Evolutionary conservation across 2,329 filamentous ascomycete species (phyloP).

Genomic region (Pestalotiopsis sp.): DNA sequence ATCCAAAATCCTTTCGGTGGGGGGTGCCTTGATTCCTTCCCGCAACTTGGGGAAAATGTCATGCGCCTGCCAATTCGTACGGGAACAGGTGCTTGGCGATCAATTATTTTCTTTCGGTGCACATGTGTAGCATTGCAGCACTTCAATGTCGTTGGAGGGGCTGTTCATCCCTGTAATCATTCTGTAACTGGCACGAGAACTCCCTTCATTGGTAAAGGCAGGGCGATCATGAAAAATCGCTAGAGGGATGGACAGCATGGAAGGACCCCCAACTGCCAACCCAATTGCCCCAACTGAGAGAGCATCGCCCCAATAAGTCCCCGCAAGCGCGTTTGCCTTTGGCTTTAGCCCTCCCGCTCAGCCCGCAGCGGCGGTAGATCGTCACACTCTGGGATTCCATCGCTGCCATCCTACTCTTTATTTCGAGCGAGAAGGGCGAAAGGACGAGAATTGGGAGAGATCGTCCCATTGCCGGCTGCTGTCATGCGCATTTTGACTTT

Average conservation of each 20-base stretch:
- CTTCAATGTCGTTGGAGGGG: not conserved
- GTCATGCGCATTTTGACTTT: constrained; percentile 1
- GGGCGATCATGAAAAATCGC: not conserved
- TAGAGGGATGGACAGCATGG: not conserved
- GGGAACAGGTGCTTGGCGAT: not conserved
- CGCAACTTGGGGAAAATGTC: not conserved
- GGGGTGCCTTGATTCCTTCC: not conserved
- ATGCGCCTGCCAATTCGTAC: not conserved
- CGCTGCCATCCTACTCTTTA: too few species aligned
- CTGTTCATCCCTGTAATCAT: not conserved
- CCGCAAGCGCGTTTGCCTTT: constrained; percentile 3
- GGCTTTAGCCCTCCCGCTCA: constrained; percentile 6
- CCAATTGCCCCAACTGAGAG: not conserved
- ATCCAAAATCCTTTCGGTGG: not conserved
- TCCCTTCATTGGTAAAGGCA: not conserved
- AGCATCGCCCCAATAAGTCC: constrained; percentile 6
- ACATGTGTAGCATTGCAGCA: not conserved
- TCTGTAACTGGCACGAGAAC: not conserved
- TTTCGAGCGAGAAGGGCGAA: too few species aligned
- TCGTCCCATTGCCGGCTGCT: not conserved
- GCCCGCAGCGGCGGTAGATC: not conserved
- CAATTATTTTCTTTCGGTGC: not conserved
- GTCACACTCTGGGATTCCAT: not conserved
- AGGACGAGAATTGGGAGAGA: not conserved
- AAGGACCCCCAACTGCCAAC: not conserved